phyloP scores from a whole-genome alignment of 2,329 filamentous ascomycete species.

The Fusarium chaquense region DNA sequence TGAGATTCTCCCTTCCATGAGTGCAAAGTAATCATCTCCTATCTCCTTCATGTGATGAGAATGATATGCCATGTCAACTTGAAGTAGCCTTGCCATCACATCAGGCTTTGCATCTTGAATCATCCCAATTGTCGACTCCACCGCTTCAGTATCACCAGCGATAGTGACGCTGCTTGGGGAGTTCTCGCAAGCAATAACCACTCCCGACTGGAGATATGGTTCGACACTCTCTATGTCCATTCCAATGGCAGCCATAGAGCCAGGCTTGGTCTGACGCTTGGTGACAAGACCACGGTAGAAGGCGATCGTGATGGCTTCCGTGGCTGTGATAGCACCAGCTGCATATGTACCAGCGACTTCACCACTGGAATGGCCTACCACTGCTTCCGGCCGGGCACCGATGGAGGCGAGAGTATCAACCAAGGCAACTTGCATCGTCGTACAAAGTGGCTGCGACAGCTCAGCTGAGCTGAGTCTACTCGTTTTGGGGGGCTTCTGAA shows the following conservation, averaged over 20 bases:
- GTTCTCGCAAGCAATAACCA: constrained; percentile 9
- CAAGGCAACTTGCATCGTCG: background rate
- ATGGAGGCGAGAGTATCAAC: background rate
- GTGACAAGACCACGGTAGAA: constrained; percentile 4
- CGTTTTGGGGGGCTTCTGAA: background rate
- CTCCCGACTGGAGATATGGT: background rate
- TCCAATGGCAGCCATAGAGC: constrained; percentile 7
- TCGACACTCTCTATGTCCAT: background rate
- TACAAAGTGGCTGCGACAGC: constrained; percentile 1
- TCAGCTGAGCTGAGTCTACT: background rate
- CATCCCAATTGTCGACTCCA: background rate
- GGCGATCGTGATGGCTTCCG: background rate
- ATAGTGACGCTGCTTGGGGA: constrained; percentile 6
- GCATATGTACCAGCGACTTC: constrained; percentile 5
- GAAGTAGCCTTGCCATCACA: background rate
- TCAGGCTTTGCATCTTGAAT: background rate
- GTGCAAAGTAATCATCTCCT: background rate
- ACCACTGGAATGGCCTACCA: constrained; percentile 8
- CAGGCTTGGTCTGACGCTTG: background rate
- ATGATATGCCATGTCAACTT: constrained; percentile 13
- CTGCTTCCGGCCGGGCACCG: background rate
- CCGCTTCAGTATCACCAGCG: background rate
- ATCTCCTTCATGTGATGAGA: constrained; percentile 9
- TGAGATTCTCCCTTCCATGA: background rate
- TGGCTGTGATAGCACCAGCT: background rate